Evolutionary conservation across 2,329 filamentous ascomycete genomes (phyloP), one percentile per base, ranked within the genome.

Genomic region (Hypocreales sp.): DNA sequence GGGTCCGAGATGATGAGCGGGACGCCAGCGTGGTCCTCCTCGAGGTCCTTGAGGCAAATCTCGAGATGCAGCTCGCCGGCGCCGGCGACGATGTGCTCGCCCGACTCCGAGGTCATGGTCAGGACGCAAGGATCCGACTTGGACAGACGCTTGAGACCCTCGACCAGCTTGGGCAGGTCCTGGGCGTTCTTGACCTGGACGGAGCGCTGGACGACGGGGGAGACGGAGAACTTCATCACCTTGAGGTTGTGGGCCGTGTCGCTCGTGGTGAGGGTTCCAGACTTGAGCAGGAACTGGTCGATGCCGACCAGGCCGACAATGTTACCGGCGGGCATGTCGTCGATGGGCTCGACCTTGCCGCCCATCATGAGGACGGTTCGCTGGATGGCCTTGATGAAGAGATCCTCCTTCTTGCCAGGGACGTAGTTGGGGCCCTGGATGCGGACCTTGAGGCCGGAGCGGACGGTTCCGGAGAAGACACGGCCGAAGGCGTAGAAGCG

Each of bases 181-280:
- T 92, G 84, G 52, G 90, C 90, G 67, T 98, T 98, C 83, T 95
- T 95, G 71, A 94, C 87, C 67, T 94, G 83, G 52, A 98, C 90
- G 61, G 90, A 93, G 47, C 87, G 87, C 67, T 80, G 87, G 44
- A 98, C 90, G 65, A 98, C 90, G 50, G 90, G 90, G 35, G 90
- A 95, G 58, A 98, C 90, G 54, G 90, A 98, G 80, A 98, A 98
- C 73, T 94, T 95, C 90, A 98, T 98, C 67, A 98, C 90, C 79
- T 95, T 95, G 53, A 98, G 68, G 79, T 98, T 98, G 79, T 98
- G 90, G 57, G 90, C 87, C 42, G 83, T 92, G 46, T 98, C 90
- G 56, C 72, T 77, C 57, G 87, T 95, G 64, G 86, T 93, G 50
- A 98, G 80, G 52, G 90, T 98, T 79, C 90, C 90, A 58, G 90